A percentile compares a stretch with the other conserved stretches of the same genome.
phyloP scores from a whole-genome alignment of 208 protist species.

The Vickermania spadyakhi region DNA sequence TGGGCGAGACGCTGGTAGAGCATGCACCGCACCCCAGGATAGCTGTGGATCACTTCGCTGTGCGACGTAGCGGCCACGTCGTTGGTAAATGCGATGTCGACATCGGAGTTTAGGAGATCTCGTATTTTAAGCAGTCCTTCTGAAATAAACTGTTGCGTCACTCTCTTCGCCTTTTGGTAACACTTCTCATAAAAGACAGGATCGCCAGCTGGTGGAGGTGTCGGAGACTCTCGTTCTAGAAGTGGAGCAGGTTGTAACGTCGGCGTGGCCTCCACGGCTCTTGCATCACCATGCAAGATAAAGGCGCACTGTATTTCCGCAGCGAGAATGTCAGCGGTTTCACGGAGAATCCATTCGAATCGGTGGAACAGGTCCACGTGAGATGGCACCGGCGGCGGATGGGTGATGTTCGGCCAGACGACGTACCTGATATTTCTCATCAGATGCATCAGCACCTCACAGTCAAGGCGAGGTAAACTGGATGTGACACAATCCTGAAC shows the following conservation, averaged over 20 bases:
- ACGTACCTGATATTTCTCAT: slow-evolving; percentile 47
- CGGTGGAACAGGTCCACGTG: slow-evolving; percentile 17
- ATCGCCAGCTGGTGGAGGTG: neutral
- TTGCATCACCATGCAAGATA: slow-evolving; percentile 33
- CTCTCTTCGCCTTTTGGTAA: slow-evolving; percentile 27
- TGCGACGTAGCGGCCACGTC: slow-evolving; percentile 57
- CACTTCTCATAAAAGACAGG: slow-evolving; percentile 16
- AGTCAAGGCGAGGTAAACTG: slow-evolving; percentile 26
- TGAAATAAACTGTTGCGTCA: slow-evolving; percentile 39
- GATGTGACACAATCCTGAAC: neutral
- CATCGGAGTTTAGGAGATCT: slow-evolving; percentile 61
- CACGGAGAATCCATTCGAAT: slow-evolving; percentile 42
- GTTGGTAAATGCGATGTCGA: slow-evolving; percentile 34
- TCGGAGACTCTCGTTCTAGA: slow-evolving; percentile 15
- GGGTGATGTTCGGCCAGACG: slow-evolving; percentile 42
- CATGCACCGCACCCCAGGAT: slow-evolving; percentile 71
- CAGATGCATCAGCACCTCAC: slow-evolving; percentile 25
- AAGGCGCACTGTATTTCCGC: slow-evolving; percentile 44
- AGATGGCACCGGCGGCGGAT: slow-evolving; percentile 18
- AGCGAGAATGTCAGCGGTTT: slow-evolving; percentile 41
- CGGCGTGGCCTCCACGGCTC: slow-evolving; percentile 13
- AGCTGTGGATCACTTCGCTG: slow-evolving; percentile 61
- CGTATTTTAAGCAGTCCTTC: slow-evolving; percentile 36
- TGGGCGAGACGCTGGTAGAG: slow-evolving; percentile 60
- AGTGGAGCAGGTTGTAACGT: slow-evolving; percentile 17